phyloP scores from a whole-genome alignment of 345 rosid genomes.

The Alliaria petiolata region DNA sequence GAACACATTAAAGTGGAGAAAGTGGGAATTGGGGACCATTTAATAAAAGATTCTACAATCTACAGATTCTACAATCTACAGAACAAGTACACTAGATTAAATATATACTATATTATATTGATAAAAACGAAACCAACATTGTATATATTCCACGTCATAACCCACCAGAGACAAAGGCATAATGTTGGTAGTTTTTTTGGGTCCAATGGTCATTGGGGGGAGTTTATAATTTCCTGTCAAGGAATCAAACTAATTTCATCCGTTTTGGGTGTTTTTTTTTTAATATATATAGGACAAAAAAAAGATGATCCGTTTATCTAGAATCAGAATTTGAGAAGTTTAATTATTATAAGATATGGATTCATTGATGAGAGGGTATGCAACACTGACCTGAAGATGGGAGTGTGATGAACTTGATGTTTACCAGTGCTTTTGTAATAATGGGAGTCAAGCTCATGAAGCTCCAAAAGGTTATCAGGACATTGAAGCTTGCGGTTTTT shows the following conservation, averaged over 20 bases:
- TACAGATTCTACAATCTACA: constrained; percentile 10
- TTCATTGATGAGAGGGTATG: not conserved
- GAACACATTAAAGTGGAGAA: constrained; percentile 10
- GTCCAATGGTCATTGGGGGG: not conserved
- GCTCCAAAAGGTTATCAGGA: constrained; percentile 47
- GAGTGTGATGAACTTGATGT: constrained; percentile 61
- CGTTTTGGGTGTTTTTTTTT: no score
- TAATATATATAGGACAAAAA: no score
- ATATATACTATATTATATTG: no score
- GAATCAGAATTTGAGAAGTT: not conserved
- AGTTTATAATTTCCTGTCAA: no score
- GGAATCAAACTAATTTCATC: no score
- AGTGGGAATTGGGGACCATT: constrained; percentile 24
- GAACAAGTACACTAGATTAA: constrained; percentile 7
- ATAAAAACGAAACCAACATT: no score
- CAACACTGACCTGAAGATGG: constrained; percentile 53
- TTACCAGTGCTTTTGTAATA: constrained; percentile 54
- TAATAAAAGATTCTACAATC: constrained; percentile 8
- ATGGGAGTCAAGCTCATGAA: constrained; percentile 58
- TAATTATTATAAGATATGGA: not conserved
- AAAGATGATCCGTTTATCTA: no score
- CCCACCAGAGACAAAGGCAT: constrained; percentile 7
- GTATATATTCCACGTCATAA: constrained; percentile 15
- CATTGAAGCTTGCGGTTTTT: constrained; percentile 51
- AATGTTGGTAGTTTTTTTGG: not conserved